A percentile compares a stretch with the other conserved stretches of the same genome.
Evolutionary conservation across 345 rosid species (phyloP).

Genomic region (Melaleuca alternifolia): DNA sequence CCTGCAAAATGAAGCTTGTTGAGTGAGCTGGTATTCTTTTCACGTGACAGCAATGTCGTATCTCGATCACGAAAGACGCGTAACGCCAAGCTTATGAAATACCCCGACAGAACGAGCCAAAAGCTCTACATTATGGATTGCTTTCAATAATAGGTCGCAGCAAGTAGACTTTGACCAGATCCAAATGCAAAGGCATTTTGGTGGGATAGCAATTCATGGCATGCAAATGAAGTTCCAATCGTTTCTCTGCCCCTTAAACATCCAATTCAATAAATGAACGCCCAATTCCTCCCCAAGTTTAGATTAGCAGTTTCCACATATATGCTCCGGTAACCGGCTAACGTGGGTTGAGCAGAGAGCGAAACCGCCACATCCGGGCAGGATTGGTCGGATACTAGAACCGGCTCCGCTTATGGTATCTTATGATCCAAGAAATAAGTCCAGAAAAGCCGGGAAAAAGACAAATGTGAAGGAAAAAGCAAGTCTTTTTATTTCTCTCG

Average conservation of each 20-base stretch:
- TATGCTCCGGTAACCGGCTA: not conserved
- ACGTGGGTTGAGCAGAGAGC: not conserved
- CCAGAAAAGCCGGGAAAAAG: not conserved
- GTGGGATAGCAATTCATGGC: not conserved
- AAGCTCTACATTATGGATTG: not conserved
- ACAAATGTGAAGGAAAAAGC: not conserved
- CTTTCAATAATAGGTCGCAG: not conserved
- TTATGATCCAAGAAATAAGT: not conserved
- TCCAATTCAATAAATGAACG: not conserved
- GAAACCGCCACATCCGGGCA: fast-evolving
- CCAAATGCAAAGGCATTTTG: not conserved
- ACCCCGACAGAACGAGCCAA: not conserved
- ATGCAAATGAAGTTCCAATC: not conserved
- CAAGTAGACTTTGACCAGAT: not conserved
- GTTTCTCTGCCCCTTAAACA: not conserved
- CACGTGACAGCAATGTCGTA: not conserved
- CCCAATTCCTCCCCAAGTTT: not conserved
- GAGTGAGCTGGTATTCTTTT: not conserved
- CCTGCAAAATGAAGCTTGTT: not conserved
- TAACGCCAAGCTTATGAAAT: not conserved
- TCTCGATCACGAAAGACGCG: not conserved
- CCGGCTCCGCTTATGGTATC: not conserved
- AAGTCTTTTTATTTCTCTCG: not conserved
- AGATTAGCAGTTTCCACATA: not conserved
- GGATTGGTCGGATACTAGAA: not conserved